These are phyloP conservation scores for Pseudopyricularia cyperi DNA, from an alignment of 2,329 filamentous ascomycete species.

Conservation along the genomic window DNA sequence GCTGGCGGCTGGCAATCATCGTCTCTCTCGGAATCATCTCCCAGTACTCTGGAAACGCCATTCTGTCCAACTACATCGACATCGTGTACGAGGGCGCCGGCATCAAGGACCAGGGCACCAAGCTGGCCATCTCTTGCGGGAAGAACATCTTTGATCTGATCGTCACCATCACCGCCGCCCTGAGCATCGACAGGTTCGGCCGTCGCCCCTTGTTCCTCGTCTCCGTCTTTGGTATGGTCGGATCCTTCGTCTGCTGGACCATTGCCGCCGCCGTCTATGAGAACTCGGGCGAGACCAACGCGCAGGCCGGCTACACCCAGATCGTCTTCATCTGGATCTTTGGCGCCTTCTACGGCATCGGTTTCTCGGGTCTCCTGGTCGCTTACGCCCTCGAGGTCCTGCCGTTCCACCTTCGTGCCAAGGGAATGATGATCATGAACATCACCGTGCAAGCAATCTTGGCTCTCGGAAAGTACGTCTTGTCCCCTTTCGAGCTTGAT, in stretches of 20 bases:
- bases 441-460: slow-evolving; percentile 9
- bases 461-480: slow-evolving; percentile 5
- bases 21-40: slow-evolving; percentile 53
- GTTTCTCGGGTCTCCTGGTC: slow-evolving; percentile 43
- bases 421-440: slow-evolving; percentile 22
- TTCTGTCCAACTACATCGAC: slow-evolving; percentile 56
- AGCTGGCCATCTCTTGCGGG: slow-evolving; percentile 40
- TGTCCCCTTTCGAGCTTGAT: slow-evolving; percentile 8
- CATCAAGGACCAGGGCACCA: slow-evolving; percentile 41
- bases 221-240: slow-evolving; percentile 31
- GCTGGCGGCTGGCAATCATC: slow-evolving; percentile 48
- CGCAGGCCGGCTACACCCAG: slow-evolving; percentile 35
- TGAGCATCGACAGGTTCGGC: slow-evolving; percentile 35
- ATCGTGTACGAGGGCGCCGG: slow-evolving; percentile 48
- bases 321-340: slow-evolving; percentile 48
- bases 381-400: slow-evolving; percentile 46
- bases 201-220: slow-evolving; percentile 40
- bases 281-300: slow-evolving; percentile 25
- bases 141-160: slow-evolving; percentile 46
- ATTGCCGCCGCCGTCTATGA: slow-evolving; percentile 39
- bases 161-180: slow-evolving; percentile 39
- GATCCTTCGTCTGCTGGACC: slow-evolving; percentile 36
- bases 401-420: slow-evolving; percentile 43
- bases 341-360: slow-evolving; percentile 45
- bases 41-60: slow-evolving; percentile 54